Base-by-base conservation (phyloP, 768 basidiomycete genomes). In the Boletus pseudopeckii region DNA sequence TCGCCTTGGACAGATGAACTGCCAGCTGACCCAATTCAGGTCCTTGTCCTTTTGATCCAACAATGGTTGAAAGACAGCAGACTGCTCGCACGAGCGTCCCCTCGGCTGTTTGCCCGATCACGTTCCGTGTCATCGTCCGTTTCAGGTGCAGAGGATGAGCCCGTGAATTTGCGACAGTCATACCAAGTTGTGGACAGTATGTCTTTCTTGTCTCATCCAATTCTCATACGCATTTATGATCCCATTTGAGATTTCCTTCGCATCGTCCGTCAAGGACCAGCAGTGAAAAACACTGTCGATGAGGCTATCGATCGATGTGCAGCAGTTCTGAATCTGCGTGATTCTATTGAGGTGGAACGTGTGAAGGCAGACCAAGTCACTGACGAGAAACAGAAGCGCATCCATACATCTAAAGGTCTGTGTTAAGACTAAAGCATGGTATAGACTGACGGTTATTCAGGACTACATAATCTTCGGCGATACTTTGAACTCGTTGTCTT, bases 171-270 rank as follows among this genome's bases (percentile, higher is more conserved):
- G 52, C 77, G 84, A 14, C 83, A 83, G 53, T 92, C 90, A 0
- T 95, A 92, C 68, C 84, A 89, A 64, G 79, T 92, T 36, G 92
- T 98, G 69, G 94, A 97, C 65, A 96, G 93, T 91, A 68, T 53
- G 84, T n/a, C 10, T 28, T 40, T n/a, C 17, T 18, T 36, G 40
- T 45, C 24, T 30, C 42, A 24, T 53, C 38, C 10, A 2, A 22
- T 48, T 34, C 22, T 8, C 14, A 11, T 30, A 13, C 13, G 26
- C n/a, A 51, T 43, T 50, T 63, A 47, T 57, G 28, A 11, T 48
- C 39, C 40, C 17, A 52, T 48, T 56, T 5, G 53, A 92, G 91
- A 88, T 72, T 75, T 92, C 8, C 76, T 96, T 28, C 83, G 93
- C 36, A 91, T 98, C 15, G 81, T 96, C 46, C 82, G 93, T 43